Percentiles rank a stretch among this genome's conserved stretches.
phyloP scores from a whole-genome alignment of 192 early-diverging fungal species.

The Spinellus fusiger region DNA sequence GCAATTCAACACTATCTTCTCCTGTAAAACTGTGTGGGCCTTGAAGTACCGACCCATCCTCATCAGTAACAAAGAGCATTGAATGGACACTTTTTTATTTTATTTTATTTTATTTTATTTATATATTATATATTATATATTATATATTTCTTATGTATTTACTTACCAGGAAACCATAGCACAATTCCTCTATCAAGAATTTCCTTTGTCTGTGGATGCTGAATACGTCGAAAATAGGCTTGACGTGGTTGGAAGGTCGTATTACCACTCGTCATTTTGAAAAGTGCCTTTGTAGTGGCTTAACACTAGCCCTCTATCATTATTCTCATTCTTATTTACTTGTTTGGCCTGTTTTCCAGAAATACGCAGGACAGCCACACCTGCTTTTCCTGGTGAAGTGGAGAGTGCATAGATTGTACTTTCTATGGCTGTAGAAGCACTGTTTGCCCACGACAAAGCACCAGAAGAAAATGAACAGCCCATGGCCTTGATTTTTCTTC shows the following conservation, averaged over 20 bases:
- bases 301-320: background rate
- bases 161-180: constrained; percentile 50
- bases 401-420: constrained; percentile 74
- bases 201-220: constrained; percentile 35
- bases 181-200: constrained; percentile 56
- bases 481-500: no score
- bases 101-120: background rate
- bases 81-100: no score
- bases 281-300: constrained; percentile 5
- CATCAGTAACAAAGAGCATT: no score
- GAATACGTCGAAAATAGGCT: constrained; percentile 38
- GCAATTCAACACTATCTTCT: constrained; percentile 69
- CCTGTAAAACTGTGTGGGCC: constrained; percentile 68
- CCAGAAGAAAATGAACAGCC: background rate
- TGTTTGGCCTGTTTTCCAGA: constrained; percentile 51
- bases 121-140: background rate
- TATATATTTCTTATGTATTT: background rate
- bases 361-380: constrained; percentile 70
- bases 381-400: constrained; percentile 67
- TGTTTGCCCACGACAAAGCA: background rate
- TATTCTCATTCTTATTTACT: constrained; percentile 23
- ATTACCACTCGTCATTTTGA: constrained; percentile 27
- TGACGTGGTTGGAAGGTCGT: constrained; percentile 34
- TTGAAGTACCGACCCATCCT: no score
- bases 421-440: background rate